Conservation (phyloP, 352 stramenopile genomes). For the Phytopythium montanum region DNA sequence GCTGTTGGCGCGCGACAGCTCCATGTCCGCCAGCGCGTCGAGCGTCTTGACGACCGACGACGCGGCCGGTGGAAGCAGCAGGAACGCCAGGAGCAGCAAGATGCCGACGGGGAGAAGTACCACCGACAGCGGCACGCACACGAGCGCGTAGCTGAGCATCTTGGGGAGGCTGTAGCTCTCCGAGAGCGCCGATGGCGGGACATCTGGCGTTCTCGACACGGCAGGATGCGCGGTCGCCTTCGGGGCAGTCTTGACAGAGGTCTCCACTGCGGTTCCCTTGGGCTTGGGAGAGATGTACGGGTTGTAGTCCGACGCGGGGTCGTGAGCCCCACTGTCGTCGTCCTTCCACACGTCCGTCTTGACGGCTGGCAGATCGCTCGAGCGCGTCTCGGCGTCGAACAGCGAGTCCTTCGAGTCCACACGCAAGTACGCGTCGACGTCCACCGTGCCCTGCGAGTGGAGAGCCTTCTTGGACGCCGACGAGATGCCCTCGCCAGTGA, state of each 20-base stretch:
- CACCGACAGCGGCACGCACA: conserved; percentile 50
- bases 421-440: conserved; percentile 42
- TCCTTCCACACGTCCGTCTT: conserved; percentile 36
- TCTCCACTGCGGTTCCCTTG: conserved; percentile 15
- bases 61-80: conserved; percentile 54
- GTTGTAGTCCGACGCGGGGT: conserved; percentile 33
- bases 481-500: conserved; percentile 31
- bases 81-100: conserved; percentile 48
- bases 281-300: conserved; percentile 57
- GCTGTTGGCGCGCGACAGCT: conserved; percentile 73
- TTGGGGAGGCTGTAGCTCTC: conserved; percentile 56
- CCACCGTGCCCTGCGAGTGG: conserved; percentile 20
- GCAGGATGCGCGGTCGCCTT: conserved; percentile 13
- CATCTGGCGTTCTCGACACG: neutral
- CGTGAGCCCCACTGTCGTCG: conserved; percentile 17
- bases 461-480: conserved; percentile 26
- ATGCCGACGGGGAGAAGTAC: conserved; percentile 56
- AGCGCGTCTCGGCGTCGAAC: conserved; percentile 33
- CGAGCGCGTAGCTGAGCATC: conserved; percentile 57
- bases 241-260: conserved; percentile 18
- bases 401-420: conserved; percentile 55
- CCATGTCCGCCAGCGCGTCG: conserved; percentile 70
- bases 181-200: conserved; percentile 6
- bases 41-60: conserved; percentile 46
- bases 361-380: conserved; percentile 23